phyloP scores from a whole-genome alignment of 202 grass and related monocot species.

The Elaeis oleifera region DNA sequence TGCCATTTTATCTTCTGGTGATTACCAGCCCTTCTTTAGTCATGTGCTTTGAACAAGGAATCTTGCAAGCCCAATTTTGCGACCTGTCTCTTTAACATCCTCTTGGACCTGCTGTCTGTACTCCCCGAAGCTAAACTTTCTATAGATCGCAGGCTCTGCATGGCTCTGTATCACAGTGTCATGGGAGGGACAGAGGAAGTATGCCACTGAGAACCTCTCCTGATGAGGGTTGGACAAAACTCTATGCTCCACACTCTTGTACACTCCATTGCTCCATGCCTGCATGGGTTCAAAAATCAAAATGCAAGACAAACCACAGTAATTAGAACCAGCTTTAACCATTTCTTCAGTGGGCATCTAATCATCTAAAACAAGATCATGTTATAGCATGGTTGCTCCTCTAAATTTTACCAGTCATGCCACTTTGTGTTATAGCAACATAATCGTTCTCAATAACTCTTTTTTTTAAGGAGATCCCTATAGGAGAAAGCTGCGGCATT shows the following conservation, averaged over 20 bases:
- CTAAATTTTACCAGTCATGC: not conserved
- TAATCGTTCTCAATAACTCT: too few species aligned
- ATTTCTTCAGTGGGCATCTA: too few species aligned
- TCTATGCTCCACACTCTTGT: slow-evolving; percentile 88
- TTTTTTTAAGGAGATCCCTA: too few species aligned
- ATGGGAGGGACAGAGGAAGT: slow-evolving; percentile 67
- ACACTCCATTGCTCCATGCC: slow-evolving; percentile 95
- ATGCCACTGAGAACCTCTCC: slow-evolving; percentile 78
- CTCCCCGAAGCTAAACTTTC: slow-evolving; percentile 79
- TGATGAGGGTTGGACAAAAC: slow-evolving; percentile 43
- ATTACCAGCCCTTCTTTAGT: too few species aligned
- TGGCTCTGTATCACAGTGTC: slow-evolving; percentile 59
- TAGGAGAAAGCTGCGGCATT: too few species aligned
- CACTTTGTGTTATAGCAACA: too few species aligned
- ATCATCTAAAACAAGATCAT: not conserved
- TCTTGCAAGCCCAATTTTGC: slow-evolving; percentile 62
- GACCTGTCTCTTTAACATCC: slow-evolving; percentile 53
- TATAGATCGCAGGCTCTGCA: slow-evolving; percentile 44
- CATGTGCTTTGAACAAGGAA: slow-evolving; percentile 26
- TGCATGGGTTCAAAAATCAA: slow-evolving; percentile 11
- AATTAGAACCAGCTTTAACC: too few species aligned
- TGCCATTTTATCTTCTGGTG: too few species aligned
- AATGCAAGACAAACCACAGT: too few species aligned
- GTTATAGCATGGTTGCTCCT: not conserved
- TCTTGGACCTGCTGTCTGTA: slow-evolving; percentile 62